These are phyloP conservation scores for Hygrophila difformis DNA, from an alignment of 257 asterid species.

Conservation along the genomic window DNA sequence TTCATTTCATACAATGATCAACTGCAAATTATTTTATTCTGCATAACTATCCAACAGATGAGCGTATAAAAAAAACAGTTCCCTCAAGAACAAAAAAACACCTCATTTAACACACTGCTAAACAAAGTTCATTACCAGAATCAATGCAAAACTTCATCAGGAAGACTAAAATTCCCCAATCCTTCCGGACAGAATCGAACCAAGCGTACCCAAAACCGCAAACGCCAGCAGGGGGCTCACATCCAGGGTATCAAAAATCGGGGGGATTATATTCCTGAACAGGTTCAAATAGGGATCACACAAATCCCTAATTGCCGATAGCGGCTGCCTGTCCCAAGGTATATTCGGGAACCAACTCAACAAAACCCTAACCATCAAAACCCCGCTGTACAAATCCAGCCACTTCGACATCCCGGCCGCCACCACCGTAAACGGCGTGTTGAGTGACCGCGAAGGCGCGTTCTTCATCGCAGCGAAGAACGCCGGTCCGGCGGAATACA, in stretches of 20 bases:
- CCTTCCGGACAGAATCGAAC: conserved; percentile 69
- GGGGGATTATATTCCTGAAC: conserved; percentile 85
- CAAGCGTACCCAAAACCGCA: conserved; percentile 70
- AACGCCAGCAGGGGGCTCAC: conserved; percentile 82
- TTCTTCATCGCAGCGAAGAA: conserved; percentile 70
- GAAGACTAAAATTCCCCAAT: too few species aligned
- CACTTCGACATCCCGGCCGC: conserved; percentile 93
- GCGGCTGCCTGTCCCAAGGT: conserved; percentile 93
- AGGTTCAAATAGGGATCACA: conserved; percentile 93
- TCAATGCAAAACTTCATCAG: too few species aligned
- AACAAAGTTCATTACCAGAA: too few species aligned
- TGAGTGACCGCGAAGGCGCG: conserved; percentile 34
- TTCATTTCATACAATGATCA: too few species aligned
- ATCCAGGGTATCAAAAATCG: conserved; percentile 68
- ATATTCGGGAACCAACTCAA: conserved; percentile 96
- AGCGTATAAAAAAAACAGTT: too few species aligned
- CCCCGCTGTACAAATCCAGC: conserved; percentile 87
- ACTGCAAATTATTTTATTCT: too few species aligned
- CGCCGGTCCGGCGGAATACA: conserved; percentile 50
- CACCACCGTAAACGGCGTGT: conserved; percentile 83
- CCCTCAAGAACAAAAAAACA: too few species aligned
- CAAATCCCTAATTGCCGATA: conserved; percentile 81
- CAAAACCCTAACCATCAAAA: conserved; percentile 84
- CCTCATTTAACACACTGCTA: too few species aligned
- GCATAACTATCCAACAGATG: too few species aligned